Conservation (phyloP, 2,329 filamentous ascomycete species). For the Verticillium alfalfae region DNA sequence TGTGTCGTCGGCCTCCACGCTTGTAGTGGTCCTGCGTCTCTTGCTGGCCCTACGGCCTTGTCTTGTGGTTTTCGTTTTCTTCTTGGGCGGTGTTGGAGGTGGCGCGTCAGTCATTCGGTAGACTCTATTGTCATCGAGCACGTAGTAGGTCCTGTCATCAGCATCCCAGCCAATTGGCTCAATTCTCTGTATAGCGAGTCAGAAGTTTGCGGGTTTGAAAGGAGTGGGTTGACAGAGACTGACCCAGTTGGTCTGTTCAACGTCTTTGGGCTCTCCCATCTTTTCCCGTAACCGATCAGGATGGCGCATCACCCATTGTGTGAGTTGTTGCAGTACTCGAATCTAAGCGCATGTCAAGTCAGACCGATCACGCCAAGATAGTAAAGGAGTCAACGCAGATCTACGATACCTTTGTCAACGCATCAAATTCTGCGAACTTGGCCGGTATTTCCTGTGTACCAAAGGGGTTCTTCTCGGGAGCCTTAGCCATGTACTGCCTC, state of each 20-base stretch:
- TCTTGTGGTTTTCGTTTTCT: slow-evolving; percentile 61
- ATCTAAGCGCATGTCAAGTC: slow-evolving; percentile 38
- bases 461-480: slow-evolving; percentile 76
- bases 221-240: slow-evolving; percentile 19
- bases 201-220: slow-evolving; percentile 12
- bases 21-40: slow-evolving; percentile 54
- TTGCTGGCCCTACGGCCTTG: slow-evolving; percentile 62
- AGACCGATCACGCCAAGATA: too few species aligned
- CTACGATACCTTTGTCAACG: slow-evolving; percentile 64
- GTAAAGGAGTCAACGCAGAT: too few species aligned
- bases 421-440: slow-evolving; percentile 75
- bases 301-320: slow-evolving; percentile 82
- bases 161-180: slow-evolving; percentile 85
- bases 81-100: slow-evolving; percentile 55
- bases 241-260: slow-evolving; percentile 81
- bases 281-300: slow-evolving; percentile 81
- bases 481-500: slow-evolving; percentile 80
- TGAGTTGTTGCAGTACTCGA: slow-evolving; percentile 78
- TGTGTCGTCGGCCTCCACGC: slow-evolving; percentile 30
- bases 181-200: slow-evolving; percentile 48
- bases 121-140: slow-evolving; percentile 88
- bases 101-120: slow-evolving; percentile 81
- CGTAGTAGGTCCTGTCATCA: slow-evolving; percentile 79
- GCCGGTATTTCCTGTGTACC: slow-evolving; percentile 67
- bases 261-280: slow-evolving; percentile 77